phyloP scores from a whole-genome alignment of 352 stramenopile genomes.

The Phytophthora syringae region DNA sequence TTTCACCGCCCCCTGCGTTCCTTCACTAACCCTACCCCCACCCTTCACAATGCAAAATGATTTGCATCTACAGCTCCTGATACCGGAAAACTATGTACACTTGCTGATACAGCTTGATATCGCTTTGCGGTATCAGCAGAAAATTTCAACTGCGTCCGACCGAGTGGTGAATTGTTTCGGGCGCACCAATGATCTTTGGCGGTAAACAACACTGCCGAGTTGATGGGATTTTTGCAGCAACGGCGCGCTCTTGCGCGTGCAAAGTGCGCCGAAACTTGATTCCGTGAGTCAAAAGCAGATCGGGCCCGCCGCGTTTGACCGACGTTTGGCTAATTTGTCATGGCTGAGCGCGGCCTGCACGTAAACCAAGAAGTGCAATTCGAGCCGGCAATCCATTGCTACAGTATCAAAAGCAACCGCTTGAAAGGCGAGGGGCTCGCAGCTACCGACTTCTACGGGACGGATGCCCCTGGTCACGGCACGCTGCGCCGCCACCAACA shows the following conservation, averaged over 20 bases:
- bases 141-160: no score
- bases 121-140: no score
- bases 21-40: no score
- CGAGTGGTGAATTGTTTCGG: slow-evolving; percentile 9
- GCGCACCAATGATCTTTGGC: neutral
- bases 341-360: neutral
- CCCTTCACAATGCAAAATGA: no score
- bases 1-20: no score
- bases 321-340: slow-evolving; percentile 9
- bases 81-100: no score
- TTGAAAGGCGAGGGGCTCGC: neutral
- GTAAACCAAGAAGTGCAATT: slow-evolving; percentile 5
- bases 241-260: slow-evolving; percentile 2
- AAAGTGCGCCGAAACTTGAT: slow-evolving; percentile 12
- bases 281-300: slow-evolving; percentile 16
- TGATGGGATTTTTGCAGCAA: slow-evolving; percentile 23
- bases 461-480: no score
- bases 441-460: no score
- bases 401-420: neutral
- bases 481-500: slow-evolving; percentile 14
- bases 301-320: neutral
- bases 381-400: neutral
- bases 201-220: slow-evolving; percentile 11
- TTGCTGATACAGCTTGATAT: no score
- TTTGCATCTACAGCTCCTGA: no score